Percentiles rank a stretch among this genome's conserved stretches.
These are phyloP conservation scores for Psilocybe subaeruginosa DNA, from an alignment of 768 basidiomycete species.

Conservation along the genomic window DNA sequence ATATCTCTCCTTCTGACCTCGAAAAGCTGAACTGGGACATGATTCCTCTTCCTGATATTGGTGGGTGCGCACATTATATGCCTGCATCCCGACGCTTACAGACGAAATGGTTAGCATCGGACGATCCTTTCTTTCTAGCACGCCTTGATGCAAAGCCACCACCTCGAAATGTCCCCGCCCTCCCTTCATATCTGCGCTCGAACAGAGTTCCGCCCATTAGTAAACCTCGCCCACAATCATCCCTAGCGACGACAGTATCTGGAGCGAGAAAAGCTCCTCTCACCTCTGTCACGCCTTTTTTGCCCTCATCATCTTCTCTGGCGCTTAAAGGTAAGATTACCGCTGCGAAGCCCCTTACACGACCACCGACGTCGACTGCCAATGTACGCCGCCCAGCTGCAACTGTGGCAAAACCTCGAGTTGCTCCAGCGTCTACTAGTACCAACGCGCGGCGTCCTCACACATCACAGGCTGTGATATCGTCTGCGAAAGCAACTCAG, in stretches of 20 bases:
- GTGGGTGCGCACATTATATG: slow-evolving; percentile 13
- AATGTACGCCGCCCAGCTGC: not conserved
- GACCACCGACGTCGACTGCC: not conserved
- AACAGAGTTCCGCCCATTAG: not conserved
- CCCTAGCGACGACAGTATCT: slow-evolving; percentile 3
- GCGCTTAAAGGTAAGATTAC: not conserved
- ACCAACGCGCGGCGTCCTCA: slow-evolving; percentile 11
- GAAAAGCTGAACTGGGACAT: slow-evolving; percentile 31
- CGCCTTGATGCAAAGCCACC: slow-evolving; percentile 1
- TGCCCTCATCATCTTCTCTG: not conserved
- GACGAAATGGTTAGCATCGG: slow-evolving; percentile 10
- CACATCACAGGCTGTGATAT: slow-evolving; percentile 12
- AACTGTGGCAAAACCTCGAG: not conserved
- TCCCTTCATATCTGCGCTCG: not conserved
- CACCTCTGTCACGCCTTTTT: not conserved
- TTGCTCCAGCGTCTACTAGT: not conserved
- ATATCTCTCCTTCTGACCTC: slow-evolving; percentile 26
- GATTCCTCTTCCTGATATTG: slow-evolving; percentile 30
- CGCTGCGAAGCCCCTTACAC: not conserved
- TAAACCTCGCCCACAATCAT: slow-evolving; percentile 11
- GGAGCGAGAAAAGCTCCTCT: not conserved
- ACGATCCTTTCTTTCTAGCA: slow-evolving; percentile 23
- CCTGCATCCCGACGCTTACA: not conserved
- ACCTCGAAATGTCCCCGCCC: not conserved
- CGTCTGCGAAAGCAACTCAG: not conserved